phyloP scores from a whole-genome alignment of 176 grass and related monocot species.

The Phyllostachys edulis region DNA sequence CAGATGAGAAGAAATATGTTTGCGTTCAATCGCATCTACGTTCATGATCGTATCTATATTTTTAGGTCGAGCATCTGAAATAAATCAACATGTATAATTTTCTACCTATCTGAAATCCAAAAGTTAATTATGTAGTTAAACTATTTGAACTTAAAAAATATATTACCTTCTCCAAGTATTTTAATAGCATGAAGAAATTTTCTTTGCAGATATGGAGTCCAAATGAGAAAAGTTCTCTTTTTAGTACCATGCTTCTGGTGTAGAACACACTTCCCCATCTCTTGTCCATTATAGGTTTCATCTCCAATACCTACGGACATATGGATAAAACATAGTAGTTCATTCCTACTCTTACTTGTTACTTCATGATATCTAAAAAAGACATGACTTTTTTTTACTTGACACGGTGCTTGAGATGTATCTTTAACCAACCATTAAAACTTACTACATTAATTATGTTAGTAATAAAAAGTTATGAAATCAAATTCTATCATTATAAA shows the following conservation, averaged over 20 bases:
- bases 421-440: neutral
- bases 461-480: neutral
- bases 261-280: neutral
- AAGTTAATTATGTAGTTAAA: neutral
- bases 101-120: neutral
- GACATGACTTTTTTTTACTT: neutral
- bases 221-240: slow-evolving; percentile 8
- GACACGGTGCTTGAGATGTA: neutral
- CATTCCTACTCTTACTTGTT: neutral
- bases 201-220: slow-evolving; percentile 29
- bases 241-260: neutral
- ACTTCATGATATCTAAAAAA: neutral
- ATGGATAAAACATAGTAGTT: neutral
- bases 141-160: neutral
- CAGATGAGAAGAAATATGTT: slow-evolving; percentile 37
- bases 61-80: slow-evolving; percentile 24
- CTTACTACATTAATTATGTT: neutral
- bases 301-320: slow-evolving; percentile 3
- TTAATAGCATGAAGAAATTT: slow-evolving; percentile 33
- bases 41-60: slow-evolving; percentile 32
- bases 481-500: neutral
- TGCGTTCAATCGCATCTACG: neutral
- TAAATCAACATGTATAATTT: neutral
- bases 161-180: slow-evolving; percentile 30
- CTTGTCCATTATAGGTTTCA: neutral